These are phyloP conservation scores for Lachnellula arida DNA, from an alignment of 2,329 filamentous ascomycete species.

Conservation along the genomic window DNA sequence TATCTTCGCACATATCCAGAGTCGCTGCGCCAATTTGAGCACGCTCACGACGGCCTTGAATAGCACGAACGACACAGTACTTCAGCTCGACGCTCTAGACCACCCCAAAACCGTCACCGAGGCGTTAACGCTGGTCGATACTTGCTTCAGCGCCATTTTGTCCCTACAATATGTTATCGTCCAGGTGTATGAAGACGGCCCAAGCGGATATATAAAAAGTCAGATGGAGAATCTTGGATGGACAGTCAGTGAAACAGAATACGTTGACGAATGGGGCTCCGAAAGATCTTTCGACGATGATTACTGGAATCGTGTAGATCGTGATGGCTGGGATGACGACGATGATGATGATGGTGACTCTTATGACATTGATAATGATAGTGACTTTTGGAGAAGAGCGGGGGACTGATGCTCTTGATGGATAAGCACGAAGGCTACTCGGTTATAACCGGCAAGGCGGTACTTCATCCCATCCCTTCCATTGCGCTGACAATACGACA, in stretches of 20 bases:
- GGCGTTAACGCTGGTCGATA: slow-evolving; percentile 17
- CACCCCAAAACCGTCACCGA: slow-evolving; percentile 8
- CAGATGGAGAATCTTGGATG: slow-evolving; percentile 23
- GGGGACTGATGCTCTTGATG: slow-evolving; percentile 6
- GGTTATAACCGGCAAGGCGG: slow-evolving; percentile 6
- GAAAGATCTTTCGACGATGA: slow-evolving; percentile 9
- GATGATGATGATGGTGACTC: slow-evolving; percentile 1
- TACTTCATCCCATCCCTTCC: slow-evolving; percentile 11
- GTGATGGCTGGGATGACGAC: slow-evolving; percentile 3
- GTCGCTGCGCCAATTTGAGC: slow-evolving; percentile 14
- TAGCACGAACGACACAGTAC: slow-evolving; percentile 2
- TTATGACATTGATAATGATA: slow-evolving; percentile 7
- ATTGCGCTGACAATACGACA: slow-evolving; percentile 3
- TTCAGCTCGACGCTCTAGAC: slow-evolving; percentile 5
- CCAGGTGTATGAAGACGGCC: slow-evolving; percentile 16
- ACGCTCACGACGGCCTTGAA: slow-evolving; percentile 12
- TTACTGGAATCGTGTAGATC: background rate
- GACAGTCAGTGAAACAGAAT: slow-evolving; percentile 18
- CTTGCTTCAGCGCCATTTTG: slow-evolving; percentile 21
- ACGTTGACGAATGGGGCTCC: slow-evolving; percentile 9
- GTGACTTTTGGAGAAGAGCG: slow-evolving; percentile 9
- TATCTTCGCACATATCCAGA: slow-evolving; percentile 17
- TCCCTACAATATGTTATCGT: slow-evolving; percentile 25
- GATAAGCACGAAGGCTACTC: slow-evolving; percentile 1
- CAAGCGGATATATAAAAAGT: slow-evolving; percentile 15